A percentile compares a stretch with the other conserved stretches of the same genome.
phyloP scores from a whole-genome alignment of 108 stramenopile genomes.

The Skeletonema menzelii region DNA sequence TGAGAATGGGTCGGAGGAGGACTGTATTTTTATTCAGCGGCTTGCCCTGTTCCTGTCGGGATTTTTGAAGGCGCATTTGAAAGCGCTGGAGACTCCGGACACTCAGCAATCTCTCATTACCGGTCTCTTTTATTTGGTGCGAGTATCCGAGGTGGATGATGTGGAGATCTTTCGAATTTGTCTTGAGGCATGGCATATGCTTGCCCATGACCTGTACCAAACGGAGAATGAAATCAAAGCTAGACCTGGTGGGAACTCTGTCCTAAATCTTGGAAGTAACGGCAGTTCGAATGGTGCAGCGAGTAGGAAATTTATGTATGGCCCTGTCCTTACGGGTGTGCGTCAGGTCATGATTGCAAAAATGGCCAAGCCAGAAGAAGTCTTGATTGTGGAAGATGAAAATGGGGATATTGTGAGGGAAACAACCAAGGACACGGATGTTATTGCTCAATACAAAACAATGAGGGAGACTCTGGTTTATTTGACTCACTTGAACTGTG shows the following conservation, averaged over 20 bases:
- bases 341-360: constrained; percentile 95
- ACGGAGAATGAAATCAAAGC: constrained; percentile 59
- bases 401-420: constrained; percentile 98
- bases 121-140: constrained; percentile 93
- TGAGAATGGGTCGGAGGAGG: constrained; percentile 90
- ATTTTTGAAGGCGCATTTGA: constrained; percentile 91
- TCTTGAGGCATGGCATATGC: constrained; percentile 96
- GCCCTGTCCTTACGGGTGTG: constrained; percentile 85
- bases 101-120: constrained; percentile 81
- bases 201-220: constrained; percentile 96
- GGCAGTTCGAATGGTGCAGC: constrained; percentile 25
- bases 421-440: constrained; percentile 97
- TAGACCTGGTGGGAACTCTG: constrained; percentile 29
- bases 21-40: constrained; percentile 93
- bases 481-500: constrained; percentile 97
- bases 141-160: constrained; percentile 93
- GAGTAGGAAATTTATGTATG: constrained; percentile 82
- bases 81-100: constrained; percentile 87
- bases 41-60: constrained; percentile 94
- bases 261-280: constrained; percentile 61
- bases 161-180: constrained; percentile 99
- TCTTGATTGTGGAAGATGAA: constrained; percentile 98
- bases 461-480: constrained; percentile 98
- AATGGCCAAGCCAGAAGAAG: constrained; percentile 99
- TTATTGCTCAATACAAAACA: constrained; percentile 99